These are phyloP conservation scores for Mangifera indica DNA, from an alignment of 345 rosid species.

Conservation along the genomic window DNA sequence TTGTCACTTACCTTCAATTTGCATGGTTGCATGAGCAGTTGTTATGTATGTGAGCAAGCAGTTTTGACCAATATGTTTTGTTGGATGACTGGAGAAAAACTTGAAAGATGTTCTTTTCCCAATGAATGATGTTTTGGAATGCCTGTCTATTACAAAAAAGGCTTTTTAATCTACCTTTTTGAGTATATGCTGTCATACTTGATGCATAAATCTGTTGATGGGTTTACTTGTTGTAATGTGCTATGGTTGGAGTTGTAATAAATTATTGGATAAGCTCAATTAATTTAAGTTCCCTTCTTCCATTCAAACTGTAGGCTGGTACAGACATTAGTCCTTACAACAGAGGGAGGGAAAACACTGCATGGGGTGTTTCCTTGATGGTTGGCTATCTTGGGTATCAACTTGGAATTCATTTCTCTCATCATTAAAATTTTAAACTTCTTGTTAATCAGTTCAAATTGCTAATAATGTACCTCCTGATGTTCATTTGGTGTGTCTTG, in stretches of 20 bases:
- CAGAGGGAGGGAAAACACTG: conserved; percentile 88
- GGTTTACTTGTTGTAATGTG: conserved; percentile 1
- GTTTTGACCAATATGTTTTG: background rate
- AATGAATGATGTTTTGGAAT: background rate
- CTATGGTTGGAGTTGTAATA: background rate
- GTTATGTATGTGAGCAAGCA: background rate
- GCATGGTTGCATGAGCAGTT: background rate
- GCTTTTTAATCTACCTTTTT: conserved; percentile 1
- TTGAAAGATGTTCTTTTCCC: background rate
- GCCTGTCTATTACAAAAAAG: conserved; percentile 12
- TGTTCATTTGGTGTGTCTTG: conserved; percentile 11
- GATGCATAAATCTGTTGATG: background rate
- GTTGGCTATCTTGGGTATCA: conserved; percentile 88
- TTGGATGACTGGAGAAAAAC: conserved; percentile 1
- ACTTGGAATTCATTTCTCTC: conserved; percentile 20
- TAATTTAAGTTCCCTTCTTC: conserved; percentile 14
- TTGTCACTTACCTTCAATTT: background rate
- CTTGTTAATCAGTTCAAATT: background rate
- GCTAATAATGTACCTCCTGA: conserved; percentile 9
- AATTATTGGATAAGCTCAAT: background rate
- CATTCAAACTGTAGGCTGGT: conserved; percentile 59
- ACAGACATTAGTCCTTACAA: conserved; percentile 74
- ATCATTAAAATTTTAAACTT: conserved; percentile 2
- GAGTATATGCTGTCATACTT: conserved; percentile 8
- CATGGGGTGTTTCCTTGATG: conserved; percentile 92